These are phyloP conservation scores for Dinochytrium kinnereticum DNA, from an alignment of 371 early-diverging fungal species.

Conservation along the genomic window DNA sequence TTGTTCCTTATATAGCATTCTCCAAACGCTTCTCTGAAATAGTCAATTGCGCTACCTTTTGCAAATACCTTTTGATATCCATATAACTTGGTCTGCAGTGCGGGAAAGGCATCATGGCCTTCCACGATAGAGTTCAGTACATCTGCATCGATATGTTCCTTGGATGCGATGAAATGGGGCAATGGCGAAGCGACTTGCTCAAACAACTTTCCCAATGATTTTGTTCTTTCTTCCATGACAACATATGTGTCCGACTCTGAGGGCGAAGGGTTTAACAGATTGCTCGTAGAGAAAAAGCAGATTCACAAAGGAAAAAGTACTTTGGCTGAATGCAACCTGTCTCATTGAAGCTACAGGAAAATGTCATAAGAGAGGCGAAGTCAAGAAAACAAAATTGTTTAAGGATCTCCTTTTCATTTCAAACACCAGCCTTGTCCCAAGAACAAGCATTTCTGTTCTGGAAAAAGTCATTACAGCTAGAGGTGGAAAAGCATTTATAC, in stretches of 20 bases:
- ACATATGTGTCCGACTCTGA: not conserved
- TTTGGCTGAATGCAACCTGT: no score
- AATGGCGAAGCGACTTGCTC: not conserved
- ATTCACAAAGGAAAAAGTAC: no score
- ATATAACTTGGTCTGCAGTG: not conserved
- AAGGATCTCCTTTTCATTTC: no score
- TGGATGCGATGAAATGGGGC: not conserved
- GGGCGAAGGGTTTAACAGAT: not conserved
- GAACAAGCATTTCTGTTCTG: no score
- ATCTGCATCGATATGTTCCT: not conserved
- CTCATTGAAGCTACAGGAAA: no score
- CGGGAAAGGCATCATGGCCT: not conserved
- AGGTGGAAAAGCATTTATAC: no score
- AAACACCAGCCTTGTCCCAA: no score
- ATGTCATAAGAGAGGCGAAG: no score
- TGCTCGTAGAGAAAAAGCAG: not conserved
- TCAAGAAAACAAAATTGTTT: no score
- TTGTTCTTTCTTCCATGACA: no score
- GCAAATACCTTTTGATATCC: not conserved
- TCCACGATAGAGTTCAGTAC: not conserved
- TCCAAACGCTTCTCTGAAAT: not conserved
- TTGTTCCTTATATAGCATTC: conserved; percentile 15
- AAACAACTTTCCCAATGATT: not conserved
- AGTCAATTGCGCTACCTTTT: not conserved
- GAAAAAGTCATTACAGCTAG: no score